Base-by-base conservation (phyloP, 768 basidiomycete species). In the Auriscalpium orientale region DNA sequence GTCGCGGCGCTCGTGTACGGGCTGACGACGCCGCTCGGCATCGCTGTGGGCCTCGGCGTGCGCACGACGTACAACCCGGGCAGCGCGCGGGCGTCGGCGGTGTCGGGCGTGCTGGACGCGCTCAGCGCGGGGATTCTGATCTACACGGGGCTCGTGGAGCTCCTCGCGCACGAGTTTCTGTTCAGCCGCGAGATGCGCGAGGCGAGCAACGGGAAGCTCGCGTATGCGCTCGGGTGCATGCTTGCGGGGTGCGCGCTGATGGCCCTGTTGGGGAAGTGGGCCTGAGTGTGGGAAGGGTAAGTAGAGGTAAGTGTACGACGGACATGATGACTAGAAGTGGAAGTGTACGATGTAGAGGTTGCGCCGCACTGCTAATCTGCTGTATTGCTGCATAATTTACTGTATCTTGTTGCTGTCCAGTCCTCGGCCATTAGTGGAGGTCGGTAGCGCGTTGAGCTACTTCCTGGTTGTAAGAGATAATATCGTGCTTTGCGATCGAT, bases 121-220 rank as follows among this genome's bases (percentile, higher is more conserved):
- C 70, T 90, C 36, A 92, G 90, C 53, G 78, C 91, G 0, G 95
- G 95, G 2, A 92, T 98, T 64, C 71, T 98, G 47, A 71, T 95
- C 13, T 94, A 91, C 67, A 93, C 91, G 0, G 90, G 89, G 21
- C 74, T 91, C 21, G 91, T 93, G 36, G 91, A 94, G 85, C 79
- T 97, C 0, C 78, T 98, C 46, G 95, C 92, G 1, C 95, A 97
- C 67, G 95, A 98, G 65, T 97, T 98, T 71, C 66, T 98, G 43
- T 93, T 95, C 73, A 93, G 83, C 74, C 82, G 84, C 56, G 81
- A 90, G 56, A 91, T 94, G 86, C 82, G 86, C 68, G 75, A 80
- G n/a, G 80, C 79, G 4, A 82, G 83, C 6, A 82, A 80, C 53
- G 64, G 69, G 28, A 82, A 83, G 64, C 70, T 95, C n/a, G 70